Evolutionary conservation across 768 basidiomycete genomes (phyloP).

Genomic region (Hypsizygus marmoreus): DNA sequence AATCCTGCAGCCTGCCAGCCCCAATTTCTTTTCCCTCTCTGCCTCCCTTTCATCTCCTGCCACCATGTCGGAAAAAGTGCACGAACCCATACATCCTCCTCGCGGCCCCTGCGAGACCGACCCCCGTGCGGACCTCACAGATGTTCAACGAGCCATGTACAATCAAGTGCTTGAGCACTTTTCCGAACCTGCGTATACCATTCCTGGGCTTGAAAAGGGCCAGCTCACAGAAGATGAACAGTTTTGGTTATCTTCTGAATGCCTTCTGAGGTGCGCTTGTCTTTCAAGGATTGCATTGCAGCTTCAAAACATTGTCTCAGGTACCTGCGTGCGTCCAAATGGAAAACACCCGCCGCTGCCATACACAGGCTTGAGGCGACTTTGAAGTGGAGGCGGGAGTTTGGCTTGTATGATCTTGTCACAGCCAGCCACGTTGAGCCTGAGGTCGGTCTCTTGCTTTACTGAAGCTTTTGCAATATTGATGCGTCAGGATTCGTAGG

Average conservation of each 20-base stretch:
- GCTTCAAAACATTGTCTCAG: conserved; percentile 31
- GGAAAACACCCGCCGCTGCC: conserved; percentile 57
- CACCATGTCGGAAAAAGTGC: conserved; percentile 28
- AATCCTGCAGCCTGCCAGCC: conserved; percentile 2
- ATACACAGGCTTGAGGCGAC: conserved; percentile 73
- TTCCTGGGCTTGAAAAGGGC: conserved; percentile 50
- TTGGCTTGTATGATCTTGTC: conserved; percentile 65
- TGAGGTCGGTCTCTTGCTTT: conserved; percentile 54
- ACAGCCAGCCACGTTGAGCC: conserved; percentile 67
- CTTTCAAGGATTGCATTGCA: neutral
- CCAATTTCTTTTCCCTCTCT: no score
- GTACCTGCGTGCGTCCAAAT: conserved; percentile 79
- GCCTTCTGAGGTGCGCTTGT: conserved; percentile 53
- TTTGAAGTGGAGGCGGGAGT: conserved; percentile 80
- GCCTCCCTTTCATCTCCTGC: neutral
- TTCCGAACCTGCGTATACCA: conserved; percentile 45
- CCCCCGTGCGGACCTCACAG: conserved; percentile 39
- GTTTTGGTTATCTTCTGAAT: conserved; percentile 82
- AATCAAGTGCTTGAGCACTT: conserved; percentile 64
- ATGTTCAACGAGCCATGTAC: conserved; percentile 50
- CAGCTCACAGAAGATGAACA: conserved; percentile 64
- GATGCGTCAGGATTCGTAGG: conserved; percentile 36
- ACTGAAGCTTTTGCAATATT: conserved; percentile 3
- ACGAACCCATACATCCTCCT: conserved; percentile 35
- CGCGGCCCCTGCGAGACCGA: conserved; percentile 26